Percentiles rank a stretch among this genome's conserved stretches.
Conservation (phyloP, 2,329 filamentous ascomycete species). For the Nigrograna mackinnonii region DNA sequence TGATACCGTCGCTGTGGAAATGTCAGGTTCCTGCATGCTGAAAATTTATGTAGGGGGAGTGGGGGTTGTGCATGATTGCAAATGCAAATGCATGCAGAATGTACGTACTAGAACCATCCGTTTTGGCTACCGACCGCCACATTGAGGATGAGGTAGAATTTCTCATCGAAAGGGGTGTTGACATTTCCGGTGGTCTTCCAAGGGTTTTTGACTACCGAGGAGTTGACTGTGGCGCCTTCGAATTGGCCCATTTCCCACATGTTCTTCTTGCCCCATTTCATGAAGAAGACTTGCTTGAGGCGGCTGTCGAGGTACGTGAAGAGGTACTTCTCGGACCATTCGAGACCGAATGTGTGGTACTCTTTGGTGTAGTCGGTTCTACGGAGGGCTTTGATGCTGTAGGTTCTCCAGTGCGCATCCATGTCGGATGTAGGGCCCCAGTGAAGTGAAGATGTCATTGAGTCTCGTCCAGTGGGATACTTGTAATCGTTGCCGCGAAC, state of each 20-base stretch:
- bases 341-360: slow-evolving; percentile 79
- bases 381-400: slow-evolving; percentile 73
- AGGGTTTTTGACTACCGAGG: slow-evolving; percentile 64
- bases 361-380: slow-evolving; percentile 72
- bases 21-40: too few species aligned
- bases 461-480: slow-evolving; percentile 76
- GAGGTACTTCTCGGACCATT: slow-evolving; percentile 87
- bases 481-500: slow-evolving; percentile 81
- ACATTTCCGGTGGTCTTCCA: slow-evolving; percentile 65
- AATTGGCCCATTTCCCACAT: slow-evolving; percentile 73
- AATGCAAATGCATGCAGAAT: too few species aligned
- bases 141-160: slow-evolving; percentile 77
- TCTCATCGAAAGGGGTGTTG: slow-evolving; percentile 74
- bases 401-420: slow-evolving; percentile 83
- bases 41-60: too few species aligned
- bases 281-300: slow-evolving; percentile 79
- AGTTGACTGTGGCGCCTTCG: slow-evolving; percentile 65
- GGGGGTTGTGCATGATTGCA: too few species aligned
- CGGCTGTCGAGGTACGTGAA: slow-evolving; percentile 85
- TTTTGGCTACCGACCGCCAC: slow-evolving; percentile 78
- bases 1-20: slow-evolving; percentile 71
- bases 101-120: slow-evolving; percentile 78
- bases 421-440: slow-evolving; percentile 75
- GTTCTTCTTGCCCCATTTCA: slow-evolving; percentile 66
- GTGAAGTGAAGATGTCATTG: slow-evolving; percentile 79